Percentiles rank a stretch among this genome's conserved stretches.
Evolutionary conservation across 2,329 filamentous ascomycete species (phyloP).

Genomic region (Penicillium sp.): DNA sequence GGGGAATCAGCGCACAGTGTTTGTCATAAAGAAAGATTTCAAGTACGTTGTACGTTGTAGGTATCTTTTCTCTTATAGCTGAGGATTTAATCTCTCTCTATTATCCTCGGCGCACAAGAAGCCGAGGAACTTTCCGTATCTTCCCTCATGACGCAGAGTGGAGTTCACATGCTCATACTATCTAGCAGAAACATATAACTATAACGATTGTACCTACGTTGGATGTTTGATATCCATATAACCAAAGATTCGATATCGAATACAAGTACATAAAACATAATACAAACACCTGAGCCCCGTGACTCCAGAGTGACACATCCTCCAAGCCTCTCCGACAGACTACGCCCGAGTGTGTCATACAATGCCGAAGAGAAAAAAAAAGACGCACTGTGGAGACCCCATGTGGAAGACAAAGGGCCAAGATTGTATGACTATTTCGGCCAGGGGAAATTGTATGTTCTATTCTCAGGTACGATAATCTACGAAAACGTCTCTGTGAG

Average conservation of each 20-base stretch:
- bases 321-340: slow-evolving; percentile 17
- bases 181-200: too few species aligned
- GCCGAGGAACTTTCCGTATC: neutral
- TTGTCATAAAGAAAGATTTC: neutral
- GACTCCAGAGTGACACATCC: neutral
- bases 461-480: neutral
- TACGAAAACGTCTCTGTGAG: too few species aligned
- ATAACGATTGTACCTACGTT: too few species aligned
- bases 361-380: slow-evolving; percentile 19
- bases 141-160: neutral
- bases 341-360: slow-evolving; percentile 25
- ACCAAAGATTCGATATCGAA: too few species aligned
- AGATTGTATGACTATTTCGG: slow-evolving; percentile 3
- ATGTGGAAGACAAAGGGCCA: slow-evolving; percentile 7
- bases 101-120: slow-evolving; percentile 2
- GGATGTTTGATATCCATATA: too few species aligned
- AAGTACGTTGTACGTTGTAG: too few species aligned
- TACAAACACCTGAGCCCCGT: too few species aligned
- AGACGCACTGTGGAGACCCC: slow-evolving; percentile 24
- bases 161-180: neutral
- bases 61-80: too few species aligned
- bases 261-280: neutral
- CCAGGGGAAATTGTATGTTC: neutral
- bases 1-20: neutral
- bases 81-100: too few species aligned